A percentile compares a stretch with the other conserved stretches of the same genome.
Conservation (phyloP, 331 rosid species). For the Malus hybrid region DNA sequence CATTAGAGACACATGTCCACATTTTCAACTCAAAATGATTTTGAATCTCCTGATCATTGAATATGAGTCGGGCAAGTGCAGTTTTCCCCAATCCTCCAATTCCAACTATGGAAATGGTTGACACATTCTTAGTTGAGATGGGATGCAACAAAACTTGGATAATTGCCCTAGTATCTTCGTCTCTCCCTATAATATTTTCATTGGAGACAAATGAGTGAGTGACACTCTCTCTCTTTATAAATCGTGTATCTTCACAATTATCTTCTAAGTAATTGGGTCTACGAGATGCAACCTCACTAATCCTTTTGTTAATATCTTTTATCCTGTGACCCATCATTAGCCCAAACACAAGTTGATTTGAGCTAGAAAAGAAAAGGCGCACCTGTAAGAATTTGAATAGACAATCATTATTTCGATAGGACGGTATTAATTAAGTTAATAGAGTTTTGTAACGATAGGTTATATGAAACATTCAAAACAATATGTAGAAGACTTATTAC, state of each 20-base stretch:
- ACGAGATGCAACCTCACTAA: no score
- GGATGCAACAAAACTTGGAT: neutral
- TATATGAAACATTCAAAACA: no score
- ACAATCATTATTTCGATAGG: no score
- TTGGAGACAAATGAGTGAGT: neutral
- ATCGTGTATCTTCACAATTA: neutral
- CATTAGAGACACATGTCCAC: conserved; percentile 36
- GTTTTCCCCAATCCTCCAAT: neutral
- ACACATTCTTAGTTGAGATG: conserved; percentile 3
- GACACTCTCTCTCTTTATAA: neutral
- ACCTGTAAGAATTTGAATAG: no score
- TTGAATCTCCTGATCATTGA: neutral
- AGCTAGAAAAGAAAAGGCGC: no score
- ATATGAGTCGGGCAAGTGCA: conserved; percentile 9
- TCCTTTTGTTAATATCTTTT: no score
- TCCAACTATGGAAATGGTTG: neutral
- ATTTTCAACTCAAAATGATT: conserved; percentile 3
- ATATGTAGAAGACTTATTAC: no score
- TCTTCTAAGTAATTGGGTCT: neutral
- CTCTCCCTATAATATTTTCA: conserved; percentile 29
- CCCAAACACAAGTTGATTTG: no score
- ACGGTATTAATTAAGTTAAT: no score
- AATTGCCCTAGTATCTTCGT: neutral
- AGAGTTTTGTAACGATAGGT: no score
- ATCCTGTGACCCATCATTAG: no score